Evolutionary conservation across 768 basidiomycete species (phyloP), one percentile per base, ranked within the genome.

Genomic region (Sarcomyxa edulis): DNA sequence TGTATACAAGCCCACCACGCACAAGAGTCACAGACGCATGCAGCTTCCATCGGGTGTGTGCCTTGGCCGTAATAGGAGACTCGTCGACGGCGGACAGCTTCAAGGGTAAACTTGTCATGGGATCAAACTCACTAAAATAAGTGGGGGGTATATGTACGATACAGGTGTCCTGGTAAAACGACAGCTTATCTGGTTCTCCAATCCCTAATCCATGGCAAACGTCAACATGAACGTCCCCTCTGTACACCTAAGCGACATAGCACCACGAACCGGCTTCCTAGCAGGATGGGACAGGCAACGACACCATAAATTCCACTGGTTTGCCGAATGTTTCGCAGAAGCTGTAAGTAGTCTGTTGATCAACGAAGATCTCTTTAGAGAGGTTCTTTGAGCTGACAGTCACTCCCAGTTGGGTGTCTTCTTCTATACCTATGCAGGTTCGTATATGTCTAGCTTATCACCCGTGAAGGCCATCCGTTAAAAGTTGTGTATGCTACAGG

Each of bases 291-390:
- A 81, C 47, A 69, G 51, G 44, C 47, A 61, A 47, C 62, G 71
- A 39, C 65, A 73, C 44, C 60, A 42, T 19, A 52, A 45, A 22
- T 56, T 67, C 5, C 82, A 81, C 43, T 69, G 74, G 69, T 37
- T 73, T 1, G 59, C 72, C 9, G 77, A 86, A 52, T 66, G 73
- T 46, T 60, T 82, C 27, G 81, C 80, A 7, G 84, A 86, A 56
- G 58, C 64, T 48, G 79, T 82, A 51, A 53, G 56, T 52, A 6
- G 1, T 22, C 38, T 25, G 15, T 21, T n/a, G 3, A 35, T 14
- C 14, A 34, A 14, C 24, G 7, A 15, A 6, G 24, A 29, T 16
- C 27, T 32, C 23, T 0, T n/a, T 10, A 14, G 49, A 42, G 42
- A 44, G 24, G 14, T 37, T 34, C 33, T 23, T 26, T 11, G 14